Base-by-base conservation (phyloP, 495 filamentous ascomycete species). In the Xylaria acuta region DNA sequence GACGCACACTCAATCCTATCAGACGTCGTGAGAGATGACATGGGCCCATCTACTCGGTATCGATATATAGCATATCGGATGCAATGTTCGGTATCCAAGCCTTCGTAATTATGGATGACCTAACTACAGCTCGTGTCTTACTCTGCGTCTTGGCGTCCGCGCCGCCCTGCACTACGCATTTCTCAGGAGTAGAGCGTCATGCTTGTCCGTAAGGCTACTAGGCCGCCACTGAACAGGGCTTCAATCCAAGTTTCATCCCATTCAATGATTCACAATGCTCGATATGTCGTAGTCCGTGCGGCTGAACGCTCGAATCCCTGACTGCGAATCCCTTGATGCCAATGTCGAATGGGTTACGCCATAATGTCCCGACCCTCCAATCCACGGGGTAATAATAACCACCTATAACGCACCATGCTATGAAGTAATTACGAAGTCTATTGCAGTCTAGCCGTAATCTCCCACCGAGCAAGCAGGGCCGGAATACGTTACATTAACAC, bases 151-250 rank as follows among this genome's bases (percentile, higher is more conserved):
- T 64, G 62, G 62, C 41, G 16, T 20, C 20, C 20, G 30, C 16
- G 12, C 2, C 20, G 30, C 32, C 45, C 47, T 53, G 27, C 9
- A 27, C 43, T 54, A 41, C 22, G 3, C 30, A 18, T 56, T 56
- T 32, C 25, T 1, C 25, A 30, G 20, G 27, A 25, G 43, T 20
- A 53, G 12, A 18, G 32, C 6, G 51, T 45, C 66, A 68, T 41
- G 66, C 36, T 68, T 68, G 34, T 41, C 51, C 53, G 51, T 68
- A 68, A 68, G 66, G 66, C 51, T 68, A 27, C 64, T 67, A 67
- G 47, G 47, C 30, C 1, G 36, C 20, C 40, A 7, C 22, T 53
- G 4, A 18, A n/a, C 18, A 6, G 22, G 20, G 6, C 1, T 25
- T 30, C 7, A 14, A 34, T 20, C 22, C 53, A 30, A 1, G 51